phyloP scores from a whole-genome alignment of 2,329 filamentous ascomycete genomes.

The Sphaerulina vaccinii region DNA sequence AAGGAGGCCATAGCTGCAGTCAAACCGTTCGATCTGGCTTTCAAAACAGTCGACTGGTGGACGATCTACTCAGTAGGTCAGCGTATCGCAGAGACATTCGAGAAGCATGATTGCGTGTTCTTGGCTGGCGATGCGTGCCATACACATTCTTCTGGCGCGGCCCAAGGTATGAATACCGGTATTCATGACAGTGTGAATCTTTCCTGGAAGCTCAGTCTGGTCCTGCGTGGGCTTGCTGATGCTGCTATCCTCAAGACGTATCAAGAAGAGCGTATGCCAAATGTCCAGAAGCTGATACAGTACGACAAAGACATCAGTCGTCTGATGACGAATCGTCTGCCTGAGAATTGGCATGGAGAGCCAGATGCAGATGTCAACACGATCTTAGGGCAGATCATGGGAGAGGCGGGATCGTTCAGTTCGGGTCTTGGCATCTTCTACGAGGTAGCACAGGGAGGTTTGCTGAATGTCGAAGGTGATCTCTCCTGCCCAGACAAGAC shows the following conservation, averaged over 20 bases:
- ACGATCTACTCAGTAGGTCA: constrained; percentile 47
- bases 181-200: constrained; percentile 40
- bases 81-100: constrained; percentile 36
- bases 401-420: constrained; percentile 27
- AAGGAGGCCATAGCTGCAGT: constrained; percentile 44
- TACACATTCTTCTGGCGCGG: constrained; percentile 37
- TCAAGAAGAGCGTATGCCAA: constrained; percentile 24
- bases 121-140: constrained; percentile 40
- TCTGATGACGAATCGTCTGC: constrained; percentile 26
- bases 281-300: constrained; percentile 26
- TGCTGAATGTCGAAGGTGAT: neutral
- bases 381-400: constrained; percentile 24
- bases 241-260: constrained; percentile 20
- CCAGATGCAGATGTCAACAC: constrained; percentile 22
- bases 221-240: constrained; percentile 19
- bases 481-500: neutral
- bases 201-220: constrained; percentile 34
- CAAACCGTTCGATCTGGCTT: constrained; percentile 43
- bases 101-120: constrained; percentile 23
- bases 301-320: constrained; percentile 29
- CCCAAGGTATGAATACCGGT: constrained; percentile 42
- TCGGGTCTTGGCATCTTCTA: constrained; percentile 27
- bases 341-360: constrained; percentile 24
- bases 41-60: constrained; percentile 47
- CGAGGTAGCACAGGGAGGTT: constrained; percentile 8